Evolutionary conservation across 2,329 filamentous ascomycete genomes (phyloP).

Genomic region (Fusarium sp.): DNA sequence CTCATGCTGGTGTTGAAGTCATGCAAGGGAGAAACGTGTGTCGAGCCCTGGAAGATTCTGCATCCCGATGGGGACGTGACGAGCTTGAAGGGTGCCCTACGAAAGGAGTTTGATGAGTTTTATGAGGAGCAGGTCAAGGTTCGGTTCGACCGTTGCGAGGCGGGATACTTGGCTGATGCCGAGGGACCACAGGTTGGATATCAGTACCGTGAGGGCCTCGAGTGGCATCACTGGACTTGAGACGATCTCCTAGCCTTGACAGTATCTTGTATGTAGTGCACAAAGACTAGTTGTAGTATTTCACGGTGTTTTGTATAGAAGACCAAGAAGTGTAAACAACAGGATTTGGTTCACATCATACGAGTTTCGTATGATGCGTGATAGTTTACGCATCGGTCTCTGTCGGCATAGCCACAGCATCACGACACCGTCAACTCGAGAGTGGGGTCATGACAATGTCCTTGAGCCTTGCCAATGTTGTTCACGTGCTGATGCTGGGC

Average conservation of each 20-base stretch:
- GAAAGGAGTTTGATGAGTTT: constrained; percentile 59
- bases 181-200: constrained; percentile 60
- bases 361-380: background rate
- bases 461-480: background rate
- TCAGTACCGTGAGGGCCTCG: constrained; percentile 41
- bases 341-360: background rate
- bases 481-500: too few species aligned
- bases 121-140: constrained; percentile 61
- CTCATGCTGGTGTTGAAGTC: constrained; percentile 69
- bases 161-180: constrained; percentile 63
- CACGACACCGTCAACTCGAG: constrained; percentile 1
- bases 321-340: background rate
- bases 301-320: background rate
- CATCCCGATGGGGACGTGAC: constrained; percentile 63
- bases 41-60: constrained; percentile 64
- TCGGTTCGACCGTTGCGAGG: constrained; percentile 61
- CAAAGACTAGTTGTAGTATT: background rate
- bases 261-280: background rate
- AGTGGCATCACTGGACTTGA: constrained; percentile 45
- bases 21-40: constrained; percentile 63
- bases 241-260: background rate
- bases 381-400: constrained; percentile 1
- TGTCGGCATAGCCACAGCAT: background rate
- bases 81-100: constrained; percentile 61
- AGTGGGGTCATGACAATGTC: constrained; percentile 26